Base-by-base conservation (phyloP, 1,284 basidiomycete genomes). In the Cryptococcus hybrid region DNA sequence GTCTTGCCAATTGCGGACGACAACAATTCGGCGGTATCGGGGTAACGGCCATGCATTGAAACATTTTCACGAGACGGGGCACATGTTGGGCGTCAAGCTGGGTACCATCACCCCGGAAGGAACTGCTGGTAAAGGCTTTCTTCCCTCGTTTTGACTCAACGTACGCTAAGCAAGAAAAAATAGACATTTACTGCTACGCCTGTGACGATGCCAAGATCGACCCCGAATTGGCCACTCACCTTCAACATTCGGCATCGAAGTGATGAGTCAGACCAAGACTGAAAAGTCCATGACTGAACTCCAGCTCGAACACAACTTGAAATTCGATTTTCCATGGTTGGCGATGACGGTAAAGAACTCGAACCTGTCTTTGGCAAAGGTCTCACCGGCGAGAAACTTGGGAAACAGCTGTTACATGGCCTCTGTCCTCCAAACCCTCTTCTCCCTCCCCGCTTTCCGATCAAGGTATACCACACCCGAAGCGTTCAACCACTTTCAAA, bases 391-490 rank as follows among this genome's bases (percentile, higher is more conserved):
- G 1, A 82, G 86, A 45, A 99, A 99, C 74, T 84, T 99, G 1
- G 96, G 95, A 1, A 99, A 98, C 79, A 92, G 92, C 77, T 99
- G 96, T 76, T 99, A 99, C 80, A 92, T 99, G 86, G 91, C 93
- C 0, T 97, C 94, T 0, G 88, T 93, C 15, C 78, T 98, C 0
- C 95, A 99, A 79, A 84, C 86, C 0, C 69, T 98, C 1, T 97
- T 97, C 78, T 82, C 92, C 0, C 82, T 97, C 3, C 83, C 88
- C 0, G 71, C 84, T 0, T 97, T 97, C 82, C 85, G 86, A 62
- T 72, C 81, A 7, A 85, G 90, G 9, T 99, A 95, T 79, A 78
- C 80, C 52, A 80, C 83, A 8, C 78, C 82, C 0, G 81, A 84
- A 13, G 74, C 77, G 9, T 53, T 65, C 24, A 64, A 78, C 2